A percentile compares a stretch with the other conserved stretches of the same genome.
phyloP scores from a whole-genome alignment of 352 stramenopile species.

The Elongisporangium anandrum region DNA sequence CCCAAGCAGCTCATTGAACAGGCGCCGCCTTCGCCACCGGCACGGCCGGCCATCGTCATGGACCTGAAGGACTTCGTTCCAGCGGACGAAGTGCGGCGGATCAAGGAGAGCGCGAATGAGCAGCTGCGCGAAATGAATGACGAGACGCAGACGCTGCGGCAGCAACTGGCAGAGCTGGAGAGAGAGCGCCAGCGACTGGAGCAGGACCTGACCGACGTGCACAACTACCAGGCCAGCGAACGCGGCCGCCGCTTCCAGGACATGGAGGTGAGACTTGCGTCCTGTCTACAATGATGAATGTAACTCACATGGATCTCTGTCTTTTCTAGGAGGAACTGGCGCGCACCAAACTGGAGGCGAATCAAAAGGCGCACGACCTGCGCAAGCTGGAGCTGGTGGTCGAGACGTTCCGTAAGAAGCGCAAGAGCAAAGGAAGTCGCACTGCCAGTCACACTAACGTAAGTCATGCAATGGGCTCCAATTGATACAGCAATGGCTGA shows the following conservation, averaged over 20 bases:
- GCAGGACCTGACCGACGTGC: conserved; percentile 58
- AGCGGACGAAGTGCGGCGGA: conserved; percentile 41
- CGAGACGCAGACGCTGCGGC: conserved; percentile 22
- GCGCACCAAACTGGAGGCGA: conserved; percentile 44
- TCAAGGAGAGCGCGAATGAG: conserved; percentile 44
- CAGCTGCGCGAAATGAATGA: conserved; percentile 24
- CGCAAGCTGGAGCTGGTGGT: conserved; percentile 39
- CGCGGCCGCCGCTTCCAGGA: conserved; percentile 48
- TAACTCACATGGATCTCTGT: neutral
- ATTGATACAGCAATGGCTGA: neutral
- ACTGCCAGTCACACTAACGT: neutral
- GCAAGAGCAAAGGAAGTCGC: conserved; percentile 22
- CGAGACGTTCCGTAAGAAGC: conserved; percentile 27
- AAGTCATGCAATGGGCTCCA: neutral
- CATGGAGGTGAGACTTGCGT: conserved; percentile 31
- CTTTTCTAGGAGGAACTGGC: conserved; percentile 34
- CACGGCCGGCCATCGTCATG: conserved; percentile 32
- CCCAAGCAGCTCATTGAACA: conserved; percentile 27
- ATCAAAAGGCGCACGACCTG: conserved; percentile 41
- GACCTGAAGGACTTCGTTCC: conserved; percentile 68
- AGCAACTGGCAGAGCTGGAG: conserved; percentile 33
- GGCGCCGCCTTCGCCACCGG: conserved; percentile 12
- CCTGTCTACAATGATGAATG: neutral
- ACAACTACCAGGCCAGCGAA: conserved; percentile 70
- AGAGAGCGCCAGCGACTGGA: conserved; percentile 55